Evolutionary conservation across 2,329 filamentous ascomycete genomes (phyloP).

Genomic region (Fusarium sp.): DNA sequence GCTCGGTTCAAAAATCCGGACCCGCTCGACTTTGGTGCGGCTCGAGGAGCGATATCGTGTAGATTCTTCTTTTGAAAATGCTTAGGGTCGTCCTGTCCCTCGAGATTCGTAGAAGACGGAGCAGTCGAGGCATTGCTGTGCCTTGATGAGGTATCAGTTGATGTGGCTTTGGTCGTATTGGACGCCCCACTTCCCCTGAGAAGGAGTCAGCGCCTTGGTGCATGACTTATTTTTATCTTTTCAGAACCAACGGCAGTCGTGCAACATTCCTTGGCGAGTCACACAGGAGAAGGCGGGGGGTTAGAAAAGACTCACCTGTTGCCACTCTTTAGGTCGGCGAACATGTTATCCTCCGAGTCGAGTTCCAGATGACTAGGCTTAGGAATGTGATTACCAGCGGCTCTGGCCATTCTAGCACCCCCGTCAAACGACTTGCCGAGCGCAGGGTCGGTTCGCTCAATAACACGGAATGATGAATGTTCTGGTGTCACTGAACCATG

Average conservation of each 20-base stretch:
- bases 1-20: conserved; percentile 69
- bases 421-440: conserved; percentile 66
- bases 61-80: conserved; percentile 57
- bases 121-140: conserved; percentile 75
- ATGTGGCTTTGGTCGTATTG: conserved; percentile 72
- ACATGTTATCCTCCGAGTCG: conserved; percentile 71
- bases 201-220: conserved; percentile 55
- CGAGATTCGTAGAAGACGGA: conserved; percentile 68
- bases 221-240: conserved; percentile 49
- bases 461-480: conserved; percentile 70
- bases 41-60: conserved; percentile 56
- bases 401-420: conserved; percentile 60
- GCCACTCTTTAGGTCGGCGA: conserved; percentile 67
- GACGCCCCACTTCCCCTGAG: conserved; percentile 72
- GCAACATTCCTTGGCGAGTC: conserved; percentile 43
- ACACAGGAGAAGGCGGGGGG: conserved; percentile 31
- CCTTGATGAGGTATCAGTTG: conserved; percentile 72
- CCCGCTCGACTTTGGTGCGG: conserved; percentile 64
- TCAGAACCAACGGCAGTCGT: conserved; percentile 36
- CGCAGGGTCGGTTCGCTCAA: conserved; percentile 66
- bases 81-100: conserved; percentile 50
- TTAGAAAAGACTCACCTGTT: conserved; percentile 65
- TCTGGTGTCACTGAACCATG: conserved; percentile 63
- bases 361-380: conserved; percentile 57
- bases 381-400: conserved; percentile 55